phyloP scores from a whole-genome alignment of 495 filamentous ascomycete species.

The Podospora anserina region DNA sequence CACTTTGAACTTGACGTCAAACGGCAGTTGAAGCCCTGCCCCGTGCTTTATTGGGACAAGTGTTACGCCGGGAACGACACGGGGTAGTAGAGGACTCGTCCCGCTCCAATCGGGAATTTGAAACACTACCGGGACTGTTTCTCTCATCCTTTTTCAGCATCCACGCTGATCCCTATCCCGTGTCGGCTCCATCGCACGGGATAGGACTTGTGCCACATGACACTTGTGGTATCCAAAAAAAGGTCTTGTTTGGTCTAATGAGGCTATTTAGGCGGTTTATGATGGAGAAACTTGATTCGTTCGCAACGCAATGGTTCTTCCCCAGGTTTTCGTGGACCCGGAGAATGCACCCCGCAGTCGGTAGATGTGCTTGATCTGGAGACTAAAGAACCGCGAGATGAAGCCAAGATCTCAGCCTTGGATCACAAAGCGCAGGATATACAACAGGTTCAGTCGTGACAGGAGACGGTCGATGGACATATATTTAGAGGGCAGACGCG shows the following conservation, averaged over 20 bases:
- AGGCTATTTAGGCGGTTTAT: neutral
- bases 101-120: neutral
- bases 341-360: slow-evolving; percentile 11
- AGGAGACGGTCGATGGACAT: neutral
- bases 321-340: neutral
- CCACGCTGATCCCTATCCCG: neutral
- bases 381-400: neutral
- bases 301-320: neutral
- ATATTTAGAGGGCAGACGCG: neutral
- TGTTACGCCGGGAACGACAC: neutral
- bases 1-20: neutral
- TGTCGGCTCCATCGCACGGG: neutral
- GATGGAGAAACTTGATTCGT: neutral
- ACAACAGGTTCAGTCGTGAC: neutral
- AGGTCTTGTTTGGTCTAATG: neutral
- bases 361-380: slow-evolving; percentile 1
- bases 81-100: neutral
- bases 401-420: neutral
- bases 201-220: neutral
- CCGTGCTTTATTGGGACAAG: neutral
- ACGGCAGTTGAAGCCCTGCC: neutral
- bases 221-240: neutral
- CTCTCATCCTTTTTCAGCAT: neutral
- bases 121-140: neutral
- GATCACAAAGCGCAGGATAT: neutral